A percentile compares a stretch with the other conserved stretches of the same genome.
Conservation (phyloP, 495 filamentous ascomycete genomes). For the Penicillium atrosanguineum region DNA sequence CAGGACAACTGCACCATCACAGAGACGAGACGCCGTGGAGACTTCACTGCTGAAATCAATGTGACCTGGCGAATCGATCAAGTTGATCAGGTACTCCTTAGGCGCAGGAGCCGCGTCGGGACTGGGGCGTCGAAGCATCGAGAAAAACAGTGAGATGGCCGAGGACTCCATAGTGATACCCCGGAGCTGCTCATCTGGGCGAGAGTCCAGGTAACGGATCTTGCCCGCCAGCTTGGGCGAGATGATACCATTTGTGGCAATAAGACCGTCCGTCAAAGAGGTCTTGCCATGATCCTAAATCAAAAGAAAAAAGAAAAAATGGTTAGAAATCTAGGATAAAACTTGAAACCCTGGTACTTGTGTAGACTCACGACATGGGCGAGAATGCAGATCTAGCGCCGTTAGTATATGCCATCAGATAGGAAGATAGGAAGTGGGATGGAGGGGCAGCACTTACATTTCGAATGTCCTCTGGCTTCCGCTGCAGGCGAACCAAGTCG, state of each 20-base stretch:
- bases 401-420: conserved; percentile 25
- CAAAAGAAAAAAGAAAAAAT: conserved; percentile 6
- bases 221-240: conserved; percentile 96
- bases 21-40: conserved; percentile 89
- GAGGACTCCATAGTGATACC: conserved; percentile 99
- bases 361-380: conserved; percentile 79
- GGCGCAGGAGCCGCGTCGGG: conserved; percentile 66
- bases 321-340: neutral
- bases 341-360: neutral
- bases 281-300: conserved; percentile 92
- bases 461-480: conserved; percentile 78
- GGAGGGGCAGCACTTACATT: conserved; percentile 63
- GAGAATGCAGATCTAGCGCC: conserved; percentile 85
- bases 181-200: conserved; percentile 93
- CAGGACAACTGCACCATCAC: conserved; percentile 90
- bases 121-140: conserved; percentile 69
- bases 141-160: conserved; percentile 95
- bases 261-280: conserved; percentile 91
- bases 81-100: conserved; percentile 92
- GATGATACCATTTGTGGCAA: conserved; percentile 99
- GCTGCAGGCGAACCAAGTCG: conserved; percentile 81
- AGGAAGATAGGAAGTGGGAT: conserved; percentile 33
- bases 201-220: conserved; percentile 95
- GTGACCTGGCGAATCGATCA: conserved; percentile 97
- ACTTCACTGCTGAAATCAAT: conserved; percentile 99